Evolutionary conservation across 257 asterid genomes (phyloP).

Genomic region (Solanum dulcamara): DNA sequence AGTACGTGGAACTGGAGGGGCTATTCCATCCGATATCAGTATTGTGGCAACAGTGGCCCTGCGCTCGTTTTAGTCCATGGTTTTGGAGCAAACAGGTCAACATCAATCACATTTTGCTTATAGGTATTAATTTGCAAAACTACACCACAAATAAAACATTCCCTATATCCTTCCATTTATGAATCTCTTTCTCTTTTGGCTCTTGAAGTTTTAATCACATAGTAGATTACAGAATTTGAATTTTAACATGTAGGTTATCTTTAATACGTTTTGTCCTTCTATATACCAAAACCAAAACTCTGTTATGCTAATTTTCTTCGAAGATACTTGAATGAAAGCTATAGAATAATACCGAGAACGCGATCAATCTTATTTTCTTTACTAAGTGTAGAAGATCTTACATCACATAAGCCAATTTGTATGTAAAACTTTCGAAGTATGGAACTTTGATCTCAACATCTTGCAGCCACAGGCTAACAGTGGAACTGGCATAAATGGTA

Average conservation of each 20-base stretch:
- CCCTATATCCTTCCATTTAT: background rate
- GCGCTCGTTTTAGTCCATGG: conserved; percentile 86
- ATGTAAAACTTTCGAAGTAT: background rate
- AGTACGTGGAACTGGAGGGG: conserved; percentile 90
- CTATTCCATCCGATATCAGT: conserved; percentile 74
- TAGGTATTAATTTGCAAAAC: conserved; percentile 43
- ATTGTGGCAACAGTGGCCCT: conserved; percentile 65
- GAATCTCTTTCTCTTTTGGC: background rate
- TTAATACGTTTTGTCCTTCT: background rate
- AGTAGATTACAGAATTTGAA: background rate
- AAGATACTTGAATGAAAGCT: background rate
- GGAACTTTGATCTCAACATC: background rate
- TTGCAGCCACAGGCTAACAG: background rate
- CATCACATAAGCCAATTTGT: background rate
- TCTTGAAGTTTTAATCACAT: background rate
- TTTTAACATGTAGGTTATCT: background rate
- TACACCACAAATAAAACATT: conserved; percentile 5
- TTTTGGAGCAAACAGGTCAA: conserved; percentile 99
- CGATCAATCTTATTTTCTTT: background rate
- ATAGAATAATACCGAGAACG: background rate
- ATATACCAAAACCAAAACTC: background rate
- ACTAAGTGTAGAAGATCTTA: background rate
- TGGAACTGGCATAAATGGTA: background rate
- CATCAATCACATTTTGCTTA: conserved; percentile 43
- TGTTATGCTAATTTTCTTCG: background rate